These are phyloP conservation scores for Trichoderma virens DNA, from an alignment of 495 filamentous ascomycete genomes.

Conservation along the genomic window DNA sequence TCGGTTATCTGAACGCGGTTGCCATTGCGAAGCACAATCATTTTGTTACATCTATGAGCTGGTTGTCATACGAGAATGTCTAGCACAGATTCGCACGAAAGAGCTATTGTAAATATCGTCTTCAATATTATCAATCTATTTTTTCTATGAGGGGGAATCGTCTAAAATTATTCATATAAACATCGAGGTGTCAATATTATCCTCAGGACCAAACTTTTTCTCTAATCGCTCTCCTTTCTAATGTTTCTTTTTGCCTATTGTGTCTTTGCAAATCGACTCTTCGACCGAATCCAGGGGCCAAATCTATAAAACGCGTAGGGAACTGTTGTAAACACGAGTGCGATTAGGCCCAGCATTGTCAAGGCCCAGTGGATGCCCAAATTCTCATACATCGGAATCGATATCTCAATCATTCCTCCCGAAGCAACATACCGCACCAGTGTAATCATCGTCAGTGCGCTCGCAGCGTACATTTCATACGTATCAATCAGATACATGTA, in stretches of 20 bases:
- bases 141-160: too few species aligned
- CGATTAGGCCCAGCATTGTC: constrained; percentile 25
- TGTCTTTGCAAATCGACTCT: not conserved
- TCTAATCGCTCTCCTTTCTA: not conserved
- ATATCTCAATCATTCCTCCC: constrained; percentile 38
- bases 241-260: not conserved
- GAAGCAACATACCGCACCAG: constrained; percentile 44
- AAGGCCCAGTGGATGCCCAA: constrained; percentile 32
- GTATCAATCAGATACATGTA: constrained; percentile 52
- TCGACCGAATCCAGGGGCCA: not conserved
- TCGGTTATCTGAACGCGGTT: too few species aligned
- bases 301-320: not conserved
- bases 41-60: too few species aligned
- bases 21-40: too few species aligned
- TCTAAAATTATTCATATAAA: too few species aligned
- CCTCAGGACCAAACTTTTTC: too few species aligned
- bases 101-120: not conserved
- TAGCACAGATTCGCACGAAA: too few species aligned
- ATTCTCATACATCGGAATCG: constrained; percentile 26
- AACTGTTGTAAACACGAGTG: constrained; percentile 1
- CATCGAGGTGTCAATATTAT: too few species aligned
- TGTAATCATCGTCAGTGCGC: constrained; percentile 39
- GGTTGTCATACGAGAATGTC: too few species aligned
- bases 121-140: too few species aligned
- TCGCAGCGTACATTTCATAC: constrained; percentile 42